Evolutionary conservation across 768 basidiomycete genomes (phyloP), one percentile per base, ranked within the genome.

Genomic region (Lactarius psammicola): DNA sequence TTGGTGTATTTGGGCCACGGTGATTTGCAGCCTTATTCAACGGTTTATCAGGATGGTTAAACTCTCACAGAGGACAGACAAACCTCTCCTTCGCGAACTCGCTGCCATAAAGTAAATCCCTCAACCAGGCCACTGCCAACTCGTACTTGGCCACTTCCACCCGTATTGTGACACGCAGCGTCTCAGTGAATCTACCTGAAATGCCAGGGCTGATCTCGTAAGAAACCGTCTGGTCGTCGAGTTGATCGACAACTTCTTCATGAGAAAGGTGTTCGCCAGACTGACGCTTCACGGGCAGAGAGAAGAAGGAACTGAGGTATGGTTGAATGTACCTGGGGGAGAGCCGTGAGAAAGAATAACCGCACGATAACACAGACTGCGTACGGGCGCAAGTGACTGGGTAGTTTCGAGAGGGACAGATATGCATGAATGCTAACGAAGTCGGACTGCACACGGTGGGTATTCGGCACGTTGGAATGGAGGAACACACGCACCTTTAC

Each of bases 161-260:
- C 76, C 92, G 92, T 76, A 99, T 83, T 68, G 80, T 84, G 62
- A 97, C 78, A 15, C 88, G 84, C 59, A 93, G 74, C 23, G 81
- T 82, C 72, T 99, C 94, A 6, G 86, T 78, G 73, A 95, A 95
- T n/a, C 80, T 20, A 81, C 80, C 67, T 40, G 71, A 68, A 31
- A 87, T 73, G 17, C 93, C 93, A 9, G 92, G 80, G 30, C 81
- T 81, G 63, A 83, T 84, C 62, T 90, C 88, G 73, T 98, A 97
- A 2, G 85, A 86, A 30, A 98, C 93, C 0, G 97, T 98, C 70
- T 92, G 89, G 74, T 94, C 84, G 72, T 97, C 94, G 2, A 99
- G 85, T 67, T 85, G 85, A 75, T 95, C 89, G 67, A 98, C 84
- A 31, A 98, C 97, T 62, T 95, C 86, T 76, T 98, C 97, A 68